These are phyloP conservation scores for Microsporum canis DNA, from an alignment of 2,329 filamentous ascomycete species.

Conservation along the genomic window DNA sequence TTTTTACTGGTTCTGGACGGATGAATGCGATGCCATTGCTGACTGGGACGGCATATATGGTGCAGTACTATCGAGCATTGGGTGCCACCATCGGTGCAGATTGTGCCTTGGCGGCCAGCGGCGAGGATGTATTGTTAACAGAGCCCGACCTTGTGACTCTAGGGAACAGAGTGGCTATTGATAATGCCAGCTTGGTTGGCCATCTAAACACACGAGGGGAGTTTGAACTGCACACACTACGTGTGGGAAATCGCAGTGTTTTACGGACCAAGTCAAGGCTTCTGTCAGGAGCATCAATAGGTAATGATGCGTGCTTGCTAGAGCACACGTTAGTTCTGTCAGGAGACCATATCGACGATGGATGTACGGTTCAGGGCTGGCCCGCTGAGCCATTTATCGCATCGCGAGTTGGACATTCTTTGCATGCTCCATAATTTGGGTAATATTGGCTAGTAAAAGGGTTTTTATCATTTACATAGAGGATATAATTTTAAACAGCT, in stretches of 20 bases:
- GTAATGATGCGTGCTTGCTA: not conserved
- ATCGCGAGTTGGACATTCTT: not conserved
- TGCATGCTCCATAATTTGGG: not conserved
- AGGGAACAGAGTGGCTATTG: constrained; percentile 1
- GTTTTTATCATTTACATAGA: not conserved
- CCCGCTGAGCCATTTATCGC: not conserved
- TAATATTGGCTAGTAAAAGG: not conserved
- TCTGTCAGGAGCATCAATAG: not conserved
- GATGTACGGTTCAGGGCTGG: not conserved
- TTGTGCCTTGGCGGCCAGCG: constrained; percentile 1
- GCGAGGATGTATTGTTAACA: not conserved
- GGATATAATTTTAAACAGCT: too few species aligned
- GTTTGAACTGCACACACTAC: constrained; percentile 1
- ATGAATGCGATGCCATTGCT: not conserved
- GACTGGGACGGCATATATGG: constrained; percentile 1
- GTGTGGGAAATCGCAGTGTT: not conserved
- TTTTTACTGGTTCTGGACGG: not conserved
- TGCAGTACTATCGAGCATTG: not conserved
- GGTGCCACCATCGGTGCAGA: not conserved
- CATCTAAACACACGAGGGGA: constrained; percentile 3
- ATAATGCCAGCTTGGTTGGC: constrained; percentile 5
- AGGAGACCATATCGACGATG: not conserved
- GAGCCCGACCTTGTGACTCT: constrained; percentile 4
- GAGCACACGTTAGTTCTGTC: constrained; percentile 3
- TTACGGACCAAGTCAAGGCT: not conserved